Evolutionary conservation across 129 eudicot species (phyloP), one percentile per base, ranked within the genome.

Genomic region (Helichrysum umbraculigerum): DNA sequence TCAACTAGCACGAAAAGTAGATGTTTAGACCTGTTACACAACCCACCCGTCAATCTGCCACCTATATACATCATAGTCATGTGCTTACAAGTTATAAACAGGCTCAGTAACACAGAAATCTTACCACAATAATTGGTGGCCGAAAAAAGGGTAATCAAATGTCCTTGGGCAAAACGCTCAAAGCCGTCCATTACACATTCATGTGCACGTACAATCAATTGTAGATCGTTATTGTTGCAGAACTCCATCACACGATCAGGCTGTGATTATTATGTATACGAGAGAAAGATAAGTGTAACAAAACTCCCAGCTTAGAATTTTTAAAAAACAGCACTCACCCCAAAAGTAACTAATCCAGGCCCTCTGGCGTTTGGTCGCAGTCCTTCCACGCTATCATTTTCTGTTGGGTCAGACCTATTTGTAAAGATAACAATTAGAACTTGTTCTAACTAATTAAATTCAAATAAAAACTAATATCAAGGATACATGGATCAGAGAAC

Each of bases 131-230:
- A 93, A 80, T 93, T 93, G 76, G 98, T 93, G 72, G 98, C 98
- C 30, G 98, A 93, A 83, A 93, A 93, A 47, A 93, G 92, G 61
- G 98, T 93, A 54, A 93, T 93, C 59, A 93, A 66, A 83, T 93
- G 98, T 30, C 98, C 98, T 84, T 93, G 98, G 28, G 98, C 98
- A 82, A 93, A 94, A 54, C 98, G 88, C 81, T 94, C 98, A 83
- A 94, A 94, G 41, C 98, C 98, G 78, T 94, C 98, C 98, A 94
- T 94, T 51, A 94, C 98, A 84, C 98, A 94, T 78, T 93, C 98
- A 75, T 93, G 97, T 16, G 98, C 98, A 42, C 98, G 90, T 39
- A 93, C 97, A 70, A 93, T 94, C 83, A 94, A 82, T 51, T 94
- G 98, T 74, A 94, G 96, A 83, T 94, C 97, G 71, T 94, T 94